phyloP scores from a whole-genome alignment of 2,329 filamentous ascomycete genomes.

The Microdochium paspali region DNA sequence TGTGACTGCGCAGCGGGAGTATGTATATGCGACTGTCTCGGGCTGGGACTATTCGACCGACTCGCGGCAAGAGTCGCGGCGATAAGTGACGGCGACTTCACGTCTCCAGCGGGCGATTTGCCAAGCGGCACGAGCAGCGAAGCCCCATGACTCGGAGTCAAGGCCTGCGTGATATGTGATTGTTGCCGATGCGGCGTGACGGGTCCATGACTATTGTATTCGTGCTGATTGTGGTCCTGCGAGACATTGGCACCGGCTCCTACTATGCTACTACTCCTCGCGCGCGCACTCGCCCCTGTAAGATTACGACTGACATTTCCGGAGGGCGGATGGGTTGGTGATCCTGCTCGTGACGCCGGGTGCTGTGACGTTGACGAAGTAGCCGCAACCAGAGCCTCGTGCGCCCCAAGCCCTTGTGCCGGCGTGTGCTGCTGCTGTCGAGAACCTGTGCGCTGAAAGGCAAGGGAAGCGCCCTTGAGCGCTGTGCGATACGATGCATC shows the following conservation, averaged over 20 bases:
- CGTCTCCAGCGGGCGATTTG: slow-evolving; percentile 18
- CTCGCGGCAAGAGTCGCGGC: slow-evolving; percentile 54
- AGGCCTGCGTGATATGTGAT: not conserved
- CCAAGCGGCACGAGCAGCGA: slow-evolving; percentile 7
- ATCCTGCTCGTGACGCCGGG: not conserved
- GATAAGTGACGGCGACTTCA: slow-evolving; percentile 49
- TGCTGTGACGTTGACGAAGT: not conserved
- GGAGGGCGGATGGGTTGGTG: slow-evolving; percentile 7
- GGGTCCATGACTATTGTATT: too few species aligned
- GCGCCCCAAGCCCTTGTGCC: slow-evolving; percentile 5
- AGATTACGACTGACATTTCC: slow-evolving; percentile 27
- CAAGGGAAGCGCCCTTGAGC: slow-evolving; percentile 44
- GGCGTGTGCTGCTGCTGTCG: slow-evolving; percentile 4
- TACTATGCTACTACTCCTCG: slow-evolving; percentile 28
- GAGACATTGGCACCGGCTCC: slow-evolving; percentile 17
- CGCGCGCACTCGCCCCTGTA: slow-evolving; percentile 14
- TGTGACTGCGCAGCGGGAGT: slow-evolving; percentile 8
- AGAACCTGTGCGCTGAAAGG: slow-evolving; percentile 33
- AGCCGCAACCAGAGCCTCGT: not conserved
- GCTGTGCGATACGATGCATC: slow-evolving; percentile 24
- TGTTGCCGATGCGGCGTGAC: not conserved
- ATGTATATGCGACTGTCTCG: slow-evolving; percentile 19
- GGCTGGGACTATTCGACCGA: slow-evolving; percentile 44
- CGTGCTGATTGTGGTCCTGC: slow-evolving; percentile 5
- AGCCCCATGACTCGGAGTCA: not conserved